These are phyloP conservation scores for Pichia paraexigua DNA, from an alignment of 805 yeast species.

Conservation along the genomic window DNA sequence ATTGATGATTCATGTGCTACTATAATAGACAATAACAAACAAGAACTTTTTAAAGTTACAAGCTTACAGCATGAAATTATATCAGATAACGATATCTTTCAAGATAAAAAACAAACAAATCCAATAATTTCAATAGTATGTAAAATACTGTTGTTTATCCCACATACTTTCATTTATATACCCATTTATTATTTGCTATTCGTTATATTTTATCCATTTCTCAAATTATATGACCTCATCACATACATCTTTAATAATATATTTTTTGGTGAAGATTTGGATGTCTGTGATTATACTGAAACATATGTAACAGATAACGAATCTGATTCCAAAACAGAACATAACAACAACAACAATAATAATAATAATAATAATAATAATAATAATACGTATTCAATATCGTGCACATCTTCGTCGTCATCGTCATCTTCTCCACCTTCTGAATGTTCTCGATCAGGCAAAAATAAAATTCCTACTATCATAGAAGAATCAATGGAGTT, in stretches of 20 bases:
- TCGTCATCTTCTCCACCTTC: not conserved
- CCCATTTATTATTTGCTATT: slow-evolving; percentile 3
- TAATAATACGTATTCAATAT: not conserved
- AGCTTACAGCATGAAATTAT: not conserved
- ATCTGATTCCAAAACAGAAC: not conserved
- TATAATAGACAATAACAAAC: not conserved
- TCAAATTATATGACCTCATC: not conserved
- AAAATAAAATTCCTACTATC: slow-evolving; percentile 21
- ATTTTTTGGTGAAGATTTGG: not conserved
- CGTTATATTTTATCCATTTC: slow-evolving; percentile 2
- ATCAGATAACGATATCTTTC: not conserved
- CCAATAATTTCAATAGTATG: not conserved
- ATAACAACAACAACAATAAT: not conserved
- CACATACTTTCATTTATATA: not conserved
- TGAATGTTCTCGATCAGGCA: not conserved
- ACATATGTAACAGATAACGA: not conserved
- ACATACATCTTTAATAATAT: not conserved
- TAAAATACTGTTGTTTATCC: not conserved
- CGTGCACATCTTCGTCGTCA: not conserved
- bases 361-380: not conserved
- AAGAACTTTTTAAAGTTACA: not conserved
- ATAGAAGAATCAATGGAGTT: slow-evolving; percentile 30
- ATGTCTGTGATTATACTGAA: not conserved
- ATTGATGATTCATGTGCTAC: not conserved
- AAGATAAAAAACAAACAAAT: not conserved